Evolutionary conservation across 306 rosid species (phyloP).

Genomic region (Begonia peltatifolia): DNA sequence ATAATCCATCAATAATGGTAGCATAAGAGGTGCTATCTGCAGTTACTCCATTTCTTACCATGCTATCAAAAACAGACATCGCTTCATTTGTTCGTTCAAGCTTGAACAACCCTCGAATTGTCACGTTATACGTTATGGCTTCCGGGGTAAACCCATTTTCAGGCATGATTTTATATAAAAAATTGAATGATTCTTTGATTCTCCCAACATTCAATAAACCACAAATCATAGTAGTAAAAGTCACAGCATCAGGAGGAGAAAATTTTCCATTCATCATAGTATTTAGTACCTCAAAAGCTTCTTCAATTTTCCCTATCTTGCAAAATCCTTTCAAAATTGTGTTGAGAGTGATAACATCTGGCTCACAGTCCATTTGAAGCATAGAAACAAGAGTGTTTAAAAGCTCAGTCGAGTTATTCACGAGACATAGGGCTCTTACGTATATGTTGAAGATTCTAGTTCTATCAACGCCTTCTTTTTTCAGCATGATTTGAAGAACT

Average conservation of each 20-base stretch:
- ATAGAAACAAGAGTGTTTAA: conserved; percentile 52
- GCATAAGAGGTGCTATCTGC: conserved; percentile 51
- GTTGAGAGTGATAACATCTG: conserved; percentile 65
- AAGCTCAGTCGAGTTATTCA: conserved; percentile 59
- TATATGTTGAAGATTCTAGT: conserved; percentile 73
- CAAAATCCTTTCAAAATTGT: conserved; percentile 67
- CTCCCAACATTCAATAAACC: conserved; percentile 49
- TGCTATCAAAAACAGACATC: conserved; percentile 21
- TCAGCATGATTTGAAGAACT: conserved; percentile 50
- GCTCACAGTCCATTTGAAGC: conserved; percentile 55
- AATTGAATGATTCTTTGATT: conserved; percentile 42
- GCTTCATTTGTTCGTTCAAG: conserved; percentile 41
- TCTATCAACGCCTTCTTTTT: conserved; percentile 35
- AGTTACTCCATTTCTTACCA: conserved; percentile 30
- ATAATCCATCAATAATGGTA: conserved; percentile 50
- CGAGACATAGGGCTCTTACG: conserved; percentile 53
- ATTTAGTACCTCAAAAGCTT: conserved; percentile 50
- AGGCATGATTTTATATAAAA: conserved; percentile 35
- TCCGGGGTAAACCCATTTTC: conserved; percentile 39
- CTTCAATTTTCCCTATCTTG: conserved; percentile 61
- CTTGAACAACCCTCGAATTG: conserved; percentile 53
- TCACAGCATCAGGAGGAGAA: conserved; percentile 57
- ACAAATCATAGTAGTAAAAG: conserved; percentile 57
- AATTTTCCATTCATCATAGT: conserved; percentile 63
- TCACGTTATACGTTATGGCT: conserved; percentile 61